Evolutionary conservation across 108 stramenopile species (phyloP).

Genomic region (Cyclotella choctawhatcheeana): DNA sequence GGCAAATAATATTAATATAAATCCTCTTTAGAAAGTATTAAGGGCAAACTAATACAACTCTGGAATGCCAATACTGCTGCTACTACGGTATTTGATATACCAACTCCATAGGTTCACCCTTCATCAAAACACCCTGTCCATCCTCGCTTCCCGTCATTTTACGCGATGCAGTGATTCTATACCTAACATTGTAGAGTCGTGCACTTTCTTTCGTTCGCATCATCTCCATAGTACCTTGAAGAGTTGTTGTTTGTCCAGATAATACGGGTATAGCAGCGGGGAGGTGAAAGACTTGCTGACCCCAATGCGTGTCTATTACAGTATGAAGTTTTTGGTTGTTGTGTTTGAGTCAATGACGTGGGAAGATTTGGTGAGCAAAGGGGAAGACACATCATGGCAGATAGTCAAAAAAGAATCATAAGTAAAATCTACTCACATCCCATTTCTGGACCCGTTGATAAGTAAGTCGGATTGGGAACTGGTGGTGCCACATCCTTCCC

Average conservation of each 20-base stretch:
- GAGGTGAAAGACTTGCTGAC: constrained; percentile 95
- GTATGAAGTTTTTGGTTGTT: too few relatives aligned
- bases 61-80: too few relatives aligned
- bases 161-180: constrained; percentile 58
- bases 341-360: too few relatives aligned
- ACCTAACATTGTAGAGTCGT: constrained; percentile 87
- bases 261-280: constrained; percentile 74
- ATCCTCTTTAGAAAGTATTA: too few relatives aligned
- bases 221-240: constrained; percentile 85
- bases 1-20: too few relatives aligned
- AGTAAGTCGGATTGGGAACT: constrained; percentile 76
- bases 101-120: constrained; percentile 66
- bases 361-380: too few relatives aligned
- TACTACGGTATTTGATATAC: constrained; percentile 88
- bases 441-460: constrained; percentile 93
- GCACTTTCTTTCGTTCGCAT: constrained; percentile 89
- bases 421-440: constrained; percentile 60
- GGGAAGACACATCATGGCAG: too few relatives aligned
- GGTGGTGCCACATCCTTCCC: constrained; percentile 72
- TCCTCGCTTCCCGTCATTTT: constrained; percentile 63
- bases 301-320: constrained; percentile 96
- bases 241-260: constrained; percentile 69
- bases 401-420: not conserved
- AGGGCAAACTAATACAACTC: too few relatives aligned
- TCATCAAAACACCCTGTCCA: constrained; percentile 57